Conservation (phyloP, 148 eudicot species). For the Tetragonia tetragonoides region DNA sequence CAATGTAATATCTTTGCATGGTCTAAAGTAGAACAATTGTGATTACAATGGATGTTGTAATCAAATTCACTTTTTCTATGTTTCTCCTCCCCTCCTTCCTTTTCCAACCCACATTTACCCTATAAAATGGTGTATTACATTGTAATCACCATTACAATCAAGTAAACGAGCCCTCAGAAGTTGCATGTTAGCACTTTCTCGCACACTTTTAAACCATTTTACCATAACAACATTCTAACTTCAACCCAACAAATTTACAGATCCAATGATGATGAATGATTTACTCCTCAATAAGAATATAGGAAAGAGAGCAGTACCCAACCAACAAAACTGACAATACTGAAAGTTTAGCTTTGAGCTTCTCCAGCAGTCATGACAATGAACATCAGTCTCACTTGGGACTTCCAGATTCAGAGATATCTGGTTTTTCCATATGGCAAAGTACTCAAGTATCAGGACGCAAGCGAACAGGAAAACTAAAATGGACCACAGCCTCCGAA, state of each 20-base stretch:
- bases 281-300: neutral
- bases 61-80: too few species aligned
- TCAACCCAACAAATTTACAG: neutral
- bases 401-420: constrained; percentile 36
- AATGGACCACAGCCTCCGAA: constrained; percentile 73
- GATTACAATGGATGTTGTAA: too few species aligned
- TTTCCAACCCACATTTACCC: too few species aligned
- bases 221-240: neutral
- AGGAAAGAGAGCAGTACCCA: constrained; percentile 50
- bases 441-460: constrained; percentile 74
- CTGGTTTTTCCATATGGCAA: constrained; percentile 71
- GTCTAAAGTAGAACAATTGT: too few species aligned
- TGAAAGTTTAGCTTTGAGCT: constrained; percentile 57
- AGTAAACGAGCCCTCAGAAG: too few species aligned
- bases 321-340: constrained; percentile 82
- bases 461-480: constrained; percentile 76
- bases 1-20: too few species aligned
- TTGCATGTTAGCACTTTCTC: neutral
- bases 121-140: too few species aligned
- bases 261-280: neutral
- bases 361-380: constrained; percentile 89
- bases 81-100: too few species aligned
- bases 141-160: too few species aligned
- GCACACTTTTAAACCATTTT: neutral
- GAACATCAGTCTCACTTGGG: constrained; percentile 35